phyloP scores from a whole-genome alignment of 208 protist species.

The Acanthamoeba culbertsoni region DNA sequence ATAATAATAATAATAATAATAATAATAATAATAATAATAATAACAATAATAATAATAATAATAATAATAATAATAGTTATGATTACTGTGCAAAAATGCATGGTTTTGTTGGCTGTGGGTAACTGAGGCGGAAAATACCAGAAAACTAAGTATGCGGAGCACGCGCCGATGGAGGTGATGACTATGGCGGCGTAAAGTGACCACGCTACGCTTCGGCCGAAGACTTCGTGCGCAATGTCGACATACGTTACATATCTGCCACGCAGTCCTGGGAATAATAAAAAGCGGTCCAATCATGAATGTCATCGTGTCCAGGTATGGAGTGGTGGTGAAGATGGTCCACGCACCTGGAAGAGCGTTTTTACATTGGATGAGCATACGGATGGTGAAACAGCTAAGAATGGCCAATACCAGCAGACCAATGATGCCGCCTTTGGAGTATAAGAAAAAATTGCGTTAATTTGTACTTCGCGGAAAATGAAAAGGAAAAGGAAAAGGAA shows the following conservation, averaged over 20 bases:
- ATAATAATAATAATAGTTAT: too few species aligned
- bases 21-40: neutral
- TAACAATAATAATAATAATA: too few species aligned
- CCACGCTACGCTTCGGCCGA: neutral
- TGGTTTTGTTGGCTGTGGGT: too few species aligned
- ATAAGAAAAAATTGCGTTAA: neutral
- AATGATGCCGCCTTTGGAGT: neutral
- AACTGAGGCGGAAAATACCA: neutral
- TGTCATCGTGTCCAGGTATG: neutral
- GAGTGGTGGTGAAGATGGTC: neutral
- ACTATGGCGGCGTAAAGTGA: conserved; percentile 53
- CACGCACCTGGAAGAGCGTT: neutral
- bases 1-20: neutral
- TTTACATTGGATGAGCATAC: conserved; percentile 60
- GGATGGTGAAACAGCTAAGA: conserved; percentile 55
- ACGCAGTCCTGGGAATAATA: neutral
- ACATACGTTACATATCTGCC: neutral
- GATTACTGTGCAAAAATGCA: too few species aligned
- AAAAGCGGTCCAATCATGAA: neutral
- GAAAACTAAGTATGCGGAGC: conserved; percentile 53
- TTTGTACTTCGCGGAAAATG: neutral
- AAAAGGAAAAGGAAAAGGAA: neutral
- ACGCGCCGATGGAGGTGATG: conserved; percentile 30
- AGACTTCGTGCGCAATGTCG: neutral
- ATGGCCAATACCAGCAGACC: conserved; percentile 37